A percentile compares a stretch with the other conserved stretches of the same genome.
Evolutionary conservation across 164 flowering plant genomes (phyloP).

Genomic region (Echeveria elegans): DNA sequence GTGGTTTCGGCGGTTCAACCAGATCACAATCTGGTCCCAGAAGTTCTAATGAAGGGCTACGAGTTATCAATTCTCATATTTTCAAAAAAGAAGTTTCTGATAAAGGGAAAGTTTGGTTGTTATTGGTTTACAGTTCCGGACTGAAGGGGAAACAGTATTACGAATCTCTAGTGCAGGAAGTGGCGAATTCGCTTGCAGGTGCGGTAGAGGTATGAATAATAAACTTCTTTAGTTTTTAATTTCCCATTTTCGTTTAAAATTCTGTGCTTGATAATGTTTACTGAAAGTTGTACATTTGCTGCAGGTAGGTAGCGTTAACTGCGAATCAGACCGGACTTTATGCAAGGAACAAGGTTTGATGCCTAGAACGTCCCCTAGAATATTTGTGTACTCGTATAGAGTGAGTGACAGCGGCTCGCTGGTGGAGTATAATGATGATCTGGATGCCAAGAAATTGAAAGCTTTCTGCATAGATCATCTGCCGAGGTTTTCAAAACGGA

Average conservation of each 20-base stretch:
- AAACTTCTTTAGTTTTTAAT: not conserved
- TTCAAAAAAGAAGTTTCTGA: slow-evolving; percentile 57
- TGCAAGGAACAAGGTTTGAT: slow-evolving; percentile 60
- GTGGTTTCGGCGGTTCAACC: slow-evolving; percentile 27
- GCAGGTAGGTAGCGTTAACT: slow-evolving; percentile 76
- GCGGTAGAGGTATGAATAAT: slow-evolving; percentile 61
- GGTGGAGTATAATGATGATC: slow-evolving; percentile 64
- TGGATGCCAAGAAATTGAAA: slow-evolving; percentile 43
- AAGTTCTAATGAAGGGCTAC: slow-evolving; percentile 31
- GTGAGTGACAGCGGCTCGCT: slow-evolving; percentile 49
- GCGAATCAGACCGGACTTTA: slow-evolving; percentile 48
- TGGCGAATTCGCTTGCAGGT: slow-evolving; percentile 51
- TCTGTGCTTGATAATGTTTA: not conserved
- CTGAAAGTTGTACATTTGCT: slow-evolving; percentile 2
- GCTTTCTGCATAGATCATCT: slow-evolving; percentile 60
- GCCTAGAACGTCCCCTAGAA: slow-evolving; percentile 37
- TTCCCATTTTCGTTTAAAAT: not conserved
- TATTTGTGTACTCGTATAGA: slow-evolving; percentile 55
- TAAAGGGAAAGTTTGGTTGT: slow-evolving; percentile 71
- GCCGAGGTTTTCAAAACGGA: slow-evolving; percentile 70
- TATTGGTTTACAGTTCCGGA: slow-evolving; percentile 42
- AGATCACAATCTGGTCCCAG: slow-evolving; percentile 27
- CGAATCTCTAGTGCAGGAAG: slow-evolving; percentile 57
- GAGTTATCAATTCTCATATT: slow-evolving; percentile 32
- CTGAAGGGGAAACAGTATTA: slow-evolving; percentile 24